Evolutionary conservation across 2,329 filamentous ascomycete species (phyloP), one percentile per base, ranked within the genome.

Genomic region (Orbilia brochopaga): DNA sequence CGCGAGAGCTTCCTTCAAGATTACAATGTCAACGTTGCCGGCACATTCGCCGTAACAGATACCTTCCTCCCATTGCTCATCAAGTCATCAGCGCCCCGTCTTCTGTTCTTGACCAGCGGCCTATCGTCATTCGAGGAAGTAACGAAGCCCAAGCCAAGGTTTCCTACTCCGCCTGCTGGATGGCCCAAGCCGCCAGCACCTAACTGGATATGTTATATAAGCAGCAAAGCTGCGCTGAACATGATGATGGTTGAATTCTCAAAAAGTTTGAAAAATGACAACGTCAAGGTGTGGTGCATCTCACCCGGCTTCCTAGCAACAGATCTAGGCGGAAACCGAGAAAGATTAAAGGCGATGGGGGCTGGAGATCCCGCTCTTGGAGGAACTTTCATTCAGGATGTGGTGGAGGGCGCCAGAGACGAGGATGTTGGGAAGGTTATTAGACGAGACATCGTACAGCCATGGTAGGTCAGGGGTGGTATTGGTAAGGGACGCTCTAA

Each of bases 11-110:
- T 81, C 74, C 83, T 82, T 74, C 79, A 80, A 54, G 76, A 82
- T 5, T 85, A 81, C 76, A 79, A 85, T 51, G 78, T 83, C 74
- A 86, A 86, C 74, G 81, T 83, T 5, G 77, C 83, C 0, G 81
- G 83, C 10, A 80, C 82, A 0, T 79, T 82, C 21, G 78, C 81
- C 37, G 73, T 82, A 10, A 83, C 82, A 0, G 74, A 77, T 2
- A 77, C 77, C 0, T 80, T 82, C 64, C 67, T 78, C 10, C 83
- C 83, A 0, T 77, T 86, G 0, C 79, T 86, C 0, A 77, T 85
- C 10, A 79, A 80, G 52, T 81, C 81, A 0, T 55, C 78, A 0
- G 80, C 81, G 11, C 82, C 83, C 0, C 79, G 83, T 1, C 74
- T 85, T 56, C 64, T 84, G 46, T 85, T 85, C 77, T 75, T 85